Conservation (phyloP, 192 early-diverging fungal species). For the Funneliformis geosporum region DNA sequence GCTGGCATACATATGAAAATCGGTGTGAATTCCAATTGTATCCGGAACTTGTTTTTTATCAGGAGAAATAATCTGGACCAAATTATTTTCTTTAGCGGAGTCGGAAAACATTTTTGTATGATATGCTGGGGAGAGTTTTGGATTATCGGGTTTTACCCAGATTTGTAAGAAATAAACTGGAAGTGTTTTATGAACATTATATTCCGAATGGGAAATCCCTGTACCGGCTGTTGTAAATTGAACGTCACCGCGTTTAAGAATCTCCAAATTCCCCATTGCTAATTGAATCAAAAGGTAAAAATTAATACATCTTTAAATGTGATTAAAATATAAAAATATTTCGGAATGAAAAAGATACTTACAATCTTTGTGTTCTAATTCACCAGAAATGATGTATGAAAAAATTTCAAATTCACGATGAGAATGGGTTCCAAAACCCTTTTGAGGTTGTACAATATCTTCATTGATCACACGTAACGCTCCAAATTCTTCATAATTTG, state of each 20-base stretch:
- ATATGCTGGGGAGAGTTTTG: slow-evolving; percentile 14
- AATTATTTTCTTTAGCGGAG: slow-evolving; percentile 14
- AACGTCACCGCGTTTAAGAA: slow-evolving; percentile 39
- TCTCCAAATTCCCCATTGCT: slow-evolving; percentile 47
- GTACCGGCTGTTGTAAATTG: slow-evolving; percentile 50
- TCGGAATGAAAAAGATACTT: slow-evolving; percentile 14
- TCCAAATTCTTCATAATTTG: slow-evolving; percentile 37
- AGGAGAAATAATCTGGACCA: slow-evolving; percentile 22
- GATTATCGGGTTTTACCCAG: slow-evolving; percentile 30
- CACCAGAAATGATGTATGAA: slow-evolving; percentile 45
- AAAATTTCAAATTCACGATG: slow-evolving; percentile 49
- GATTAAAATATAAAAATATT: slow-evolving; percentile 1
- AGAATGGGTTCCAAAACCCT: slow-evolving; percentile 46
- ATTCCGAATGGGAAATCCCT: slow-evolving; percentile 45
- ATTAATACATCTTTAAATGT: background rate
- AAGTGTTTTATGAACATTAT: slow-evolving; percentile 29
- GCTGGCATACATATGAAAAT: slow-evolving; percentile 35
- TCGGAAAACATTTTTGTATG: slow-evolving; percentile 31
- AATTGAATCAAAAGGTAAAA: background rate
- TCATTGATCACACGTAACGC: slow-evolving; percentile 48
- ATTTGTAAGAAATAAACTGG: slow-evolving; percentile 44
- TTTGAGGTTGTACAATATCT: slow-evolving; percentile 39
- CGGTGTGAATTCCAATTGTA: slow-evolving; percentile 32
- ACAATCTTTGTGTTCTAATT: slow-evolving; percentile 47
- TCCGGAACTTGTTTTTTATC: background rate